Evolutionary conservation across 2,329 filamentous ascomycete species (phyloP).

Genomic region (Volutella citrinella): DNA sequence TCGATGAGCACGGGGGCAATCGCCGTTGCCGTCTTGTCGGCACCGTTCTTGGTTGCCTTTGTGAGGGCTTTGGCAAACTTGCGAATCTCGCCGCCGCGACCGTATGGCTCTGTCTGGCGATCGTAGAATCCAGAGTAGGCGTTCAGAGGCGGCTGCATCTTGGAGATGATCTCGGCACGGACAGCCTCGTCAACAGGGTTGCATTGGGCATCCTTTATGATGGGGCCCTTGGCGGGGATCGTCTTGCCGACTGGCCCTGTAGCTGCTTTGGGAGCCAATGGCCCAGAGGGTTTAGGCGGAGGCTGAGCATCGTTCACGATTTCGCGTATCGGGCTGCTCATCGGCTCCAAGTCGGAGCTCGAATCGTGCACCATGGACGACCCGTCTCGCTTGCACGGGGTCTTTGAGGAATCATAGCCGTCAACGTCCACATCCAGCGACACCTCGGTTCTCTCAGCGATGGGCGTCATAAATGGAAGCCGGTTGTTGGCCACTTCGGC

Average conservation of each 20-base stretch:
- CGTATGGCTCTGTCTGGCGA: slow-evolving; percentile 60
- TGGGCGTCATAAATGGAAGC: slow-evolving; percentile 97
- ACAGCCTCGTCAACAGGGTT: slow-evolving; percentile 83
- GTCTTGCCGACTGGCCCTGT: slow-evolving; percentile 31
- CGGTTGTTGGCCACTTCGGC: slow-evolving; percentile 81
- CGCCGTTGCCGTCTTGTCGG: slow-evolving; percentile 61
- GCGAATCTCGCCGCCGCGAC: slow-evolving; percentile 72
- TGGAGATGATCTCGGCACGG: slow-evolving; percentile 70
- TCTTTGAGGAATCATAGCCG: slow-evolving; percentile 66
- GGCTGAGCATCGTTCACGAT: slow-evolving; percentile 52
- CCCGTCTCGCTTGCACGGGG: slow-evolving; percentile 62
- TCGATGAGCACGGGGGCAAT: slow-evolving; percentile 61
- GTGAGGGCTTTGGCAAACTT: slow-evolving; percentile 70
- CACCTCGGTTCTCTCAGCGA: slow-evolving; percentile 90
- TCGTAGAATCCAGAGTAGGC: slow-evolving; percentile 80
- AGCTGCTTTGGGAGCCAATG: slow-evolving; percentile 41
- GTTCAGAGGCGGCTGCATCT: slow-evolving; percentile 68
- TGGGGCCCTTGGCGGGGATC: slow-evolving; percentile 58
- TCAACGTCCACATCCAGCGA: slow-evolving; percentile 69
- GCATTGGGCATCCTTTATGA: slow-evolving; percentile 79
- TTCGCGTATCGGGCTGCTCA: slow-evolving; percentile 73
- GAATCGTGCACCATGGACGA: slow-evolving; percentile 9
- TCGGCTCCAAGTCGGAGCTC: slow-evolving; percentile 36
- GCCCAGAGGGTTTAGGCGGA: slow-evolving; percentile 47
- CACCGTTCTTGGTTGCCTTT: slow-evolving; percentile 52